Evolutionary conservation across 768 basidiomycete genomes (phyloP).

Genomic region (Termitomyces titanicus): DNA sequence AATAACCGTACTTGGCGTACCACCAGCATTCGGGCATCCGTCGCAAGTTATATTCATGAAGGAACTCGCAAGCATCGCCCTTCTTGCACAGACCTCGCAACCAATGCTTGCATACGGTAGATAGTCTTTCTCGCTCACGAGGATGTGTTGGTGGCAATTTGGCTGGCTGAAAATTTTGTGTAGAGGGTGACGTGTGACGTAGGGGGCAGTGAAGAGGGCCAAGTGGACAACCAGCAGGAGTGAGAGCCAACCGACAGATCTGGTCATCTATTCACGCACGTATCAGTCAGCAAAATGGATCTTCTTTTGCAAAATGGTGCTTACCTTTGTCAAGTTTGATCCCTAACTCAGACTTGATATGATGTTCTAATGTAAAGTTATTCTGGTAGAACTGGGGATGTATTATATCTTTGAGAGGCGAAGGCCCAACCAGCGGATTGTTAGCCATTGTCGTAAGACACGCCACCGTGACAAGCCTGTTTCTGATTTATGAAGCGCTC

Average conservation of each 20-base stretch:
- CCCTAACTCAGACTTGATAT: slow-evolving; percentile 77
- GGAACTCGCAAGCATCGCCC: slow-evolving; percentile 95
- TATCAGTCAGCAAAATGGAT: background rate
- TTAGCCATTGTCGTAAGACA: background rate
- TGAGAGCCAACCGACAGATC: slow-evolving; percentile 84
- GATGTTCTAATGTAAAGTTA: slow-evolving; percentile 76
- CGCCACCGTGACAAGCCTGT: no score
- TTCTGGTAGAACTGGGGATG: slow-evolving; percentile 94
- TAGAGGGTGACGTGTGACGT: slow-evolving; percentile 86
- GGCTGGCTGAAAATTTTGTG: slow-evolving; percentile 86
- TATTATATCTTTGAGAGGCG: slow-evolving; percentile 64
- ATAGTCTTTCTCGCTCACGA: slow-evolving; percentile 75
- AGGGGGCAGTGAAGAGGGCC: slow-evolving; percentile 90
- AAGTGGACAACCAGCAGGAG: slow-evolving; percentile 83
- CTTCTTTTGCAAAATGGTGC: slow-evolving; percentile 10
- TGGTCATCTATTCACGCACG: slow-evolving; percentile 66
- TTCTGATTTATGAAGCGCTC: no score
- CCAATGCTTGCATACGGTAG: slow-evolving; percentile 99
- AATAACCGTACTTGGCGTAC: slow-evolving; percentile 97
- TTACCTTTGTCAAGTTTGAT: slow-evolving; percentile 91
- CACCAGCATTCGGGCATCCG: slow-evolving; percentile 99
- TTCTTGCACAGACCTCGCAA: slow-evolving; percentile 97
- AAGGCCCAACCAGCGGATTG: slow-evolving; percentile 56
- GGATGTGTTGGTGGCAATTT: slow-evolving; percentile 81
- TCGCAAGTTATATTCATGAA: slow-evolving; percentile 97